A percentile compares a stretch with the other conserved stretches of the same genome.
These are phyloP conservation scores for Moniliophthora roreri DNA, from an alignment of 1,284 basidiomycete species.

Conservation along the genomic window DNA sequence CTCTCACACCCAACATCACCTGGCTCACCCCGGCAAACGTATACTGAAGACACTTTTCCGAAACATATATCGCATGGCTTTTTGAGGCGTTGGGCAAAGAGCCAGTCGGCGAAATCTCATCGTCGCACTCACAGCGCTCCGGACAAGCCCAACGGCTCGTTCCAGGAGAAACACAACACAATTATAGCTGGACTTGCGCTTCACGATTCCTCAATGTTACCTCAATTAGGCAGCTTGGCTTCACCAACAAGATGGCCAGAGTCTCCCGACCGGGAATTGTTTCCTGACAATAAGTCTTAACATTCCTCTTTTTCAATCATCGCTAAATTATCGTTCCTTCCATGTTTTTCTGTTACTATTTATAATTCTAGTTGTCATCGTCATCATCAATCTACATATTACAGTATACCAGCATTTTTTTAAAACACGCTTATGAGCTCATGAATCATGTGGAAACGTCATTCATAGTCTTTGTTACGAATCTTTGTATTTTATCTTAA, in stretches of 20 bases:
- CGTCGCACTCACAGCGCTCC: slow-evolving; percentile 51
- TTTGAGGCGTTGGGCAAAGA: slow-evolving; percentile 46
- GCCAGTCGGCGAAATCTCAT: slow-evolving; percentile 38
- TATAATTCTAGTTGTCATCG: too few species aligned
- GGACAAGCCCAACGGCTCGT: slow-evolving; percentile 27
- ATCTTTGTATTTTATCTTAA: too few species aligned
- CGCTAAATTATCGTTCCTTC: too few species aligned
- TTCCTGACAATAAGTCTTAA: too few species aligned
- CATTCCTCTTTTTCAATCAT: too few species aligned
- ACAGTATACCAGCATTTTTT: too few species aligned
- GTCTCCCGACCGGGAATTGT: slow-evolving; percentile 1
- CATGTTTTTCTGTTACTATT: too few species aligned
- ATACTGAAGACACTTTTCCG: slow-evolving; percentile 24
- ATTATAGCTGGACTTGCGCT: background rate
- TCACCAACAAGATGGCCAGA: slow-evolving; percentile 16
- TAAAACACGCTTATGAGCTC: too few species aligned
- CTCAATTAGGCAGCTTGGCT: slow-evolving; percentile 14
- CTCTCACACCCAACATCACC: slow-evolving; percentile 5
- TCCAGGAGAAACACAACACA: slow-evolving; percentile 12
- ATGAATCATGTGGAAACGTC: too few species aligned
- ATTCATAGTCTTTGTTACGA: too few species aligned
- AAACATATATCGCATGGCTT: slow-evolving; percentile 33
- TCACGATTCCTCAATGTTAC: slow-evolving; percentile 13
- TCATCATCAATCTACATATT: too few species aligned
- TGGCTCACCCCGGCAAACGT: slow-evolving; percentile 28